These are phyloP conservation scores for Brettanomyces sp. DNA, from an alignment of 805 yeast species.

Conservation along the genomic window DNA sequence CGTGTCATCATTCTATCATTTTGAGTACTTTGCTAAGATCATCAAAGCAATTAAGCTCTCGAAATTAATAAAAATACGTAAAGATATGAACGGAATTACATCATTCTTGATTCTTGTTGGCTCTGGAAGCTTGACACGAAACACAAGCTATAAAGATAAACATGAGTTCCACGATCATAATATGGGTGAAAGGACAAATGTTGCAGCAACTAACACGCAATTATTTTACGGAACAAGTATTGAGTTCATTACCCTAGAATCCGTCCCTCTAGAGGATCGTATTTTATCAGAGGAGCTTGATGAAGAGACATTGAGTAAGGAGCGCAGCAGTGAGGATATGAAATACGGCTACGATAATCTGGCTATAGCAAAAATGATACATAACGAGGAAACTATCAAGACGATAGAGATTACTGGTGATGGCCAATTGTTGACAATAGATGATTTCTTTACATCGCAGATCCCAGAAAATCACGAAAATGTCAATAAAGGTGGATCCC, in stretches of 20 bases:
- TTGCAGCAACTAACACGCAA: conserved; percentile 4
- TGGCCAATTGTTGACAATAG: conserved; percentile 21
- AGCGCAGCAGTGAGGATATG: background rate
- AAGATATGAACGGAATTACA: conserved; percentile 40
- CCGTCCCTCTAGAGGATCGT: conserved; percentile 15
- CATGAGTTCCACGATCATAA: background rate
- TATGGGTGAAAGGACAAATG: background rate
- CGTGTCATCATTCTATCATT: conserved; percentile 41
- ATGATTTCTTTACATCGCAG: conserved; percentile 16
- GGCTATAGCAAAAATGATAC: conserved; percentile 22
- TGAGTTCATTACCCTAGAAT: conserved; percentile 23
- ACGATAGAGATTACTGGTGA: conserved; percentile 18
- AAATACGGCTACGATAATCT: conserved; percentile 18
- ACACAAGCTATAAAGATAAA: background rate
- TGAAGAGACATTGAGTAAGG: background rate
- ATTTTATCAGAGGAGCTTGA: background rate
- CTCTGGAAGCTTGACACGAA: background rate
- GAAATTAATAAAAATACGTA: conserved; percentile 42
- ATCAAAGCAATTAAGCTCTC: conserved; percentile 41
- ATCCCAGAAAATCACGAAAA: background rate
- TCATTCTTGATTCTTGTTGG: conserved; percentile 20
- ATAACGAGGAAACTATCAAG: conserved; percentile 24
- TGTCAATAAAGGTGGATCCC: background rate
- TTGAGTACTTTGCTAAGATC: conserved; percentile 36
- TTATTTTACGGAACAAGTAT: conserved; percentile 21